Percentiles rank a stretch among this genome's conserved stretches.
Conservation (phyloP, 768 basidiomycete species). For the Leucosporidium scottii region DNA sequence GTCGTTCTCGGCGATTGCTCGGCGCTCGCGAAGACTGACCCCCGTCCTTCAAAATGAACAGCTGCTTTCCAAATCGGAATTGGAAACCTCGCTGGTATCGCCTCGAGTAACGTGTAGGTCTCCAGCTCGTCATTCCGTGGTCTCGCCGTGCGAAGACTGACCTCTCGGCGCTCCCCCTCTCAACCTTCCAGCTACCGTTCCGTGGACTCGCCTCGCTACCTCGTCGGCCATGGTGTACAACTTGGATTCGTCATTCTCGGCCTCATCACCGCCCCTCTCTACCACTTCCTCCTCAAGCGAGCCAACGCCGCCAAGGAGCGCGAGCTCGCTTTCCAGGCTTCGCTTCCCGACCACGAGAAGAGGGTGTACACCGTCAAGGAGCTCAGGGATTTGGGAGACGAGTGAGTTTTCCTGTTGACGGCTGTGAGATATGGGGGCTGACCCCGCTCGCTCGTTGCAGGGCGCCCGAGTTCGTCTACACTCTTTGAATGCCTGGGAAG, state of each 20-base stretch:
- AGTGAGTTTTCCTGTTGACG: conserved; percentile 2
- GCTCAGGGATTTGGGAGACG: conserved; percentile 33
- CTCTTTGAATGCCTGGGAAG: conserved; percentile 22
- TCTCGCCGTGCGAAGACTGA: no score
- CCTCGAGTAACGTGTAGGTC: conserved; percentile 26
- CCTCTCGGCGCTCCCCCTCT: no score
- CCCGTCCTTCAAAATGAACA: no score
- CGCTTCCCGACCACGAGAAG: conserved; percentile 27
- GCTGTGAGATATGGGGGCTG: no score
- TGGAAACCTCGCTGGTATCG: conserved; percentile 32
- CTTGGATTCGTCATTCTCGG: conserved; percentile 31
- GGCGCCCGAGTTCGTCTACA: conserved; percentile 25
- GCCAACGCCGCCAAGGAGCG: conserved; percentile 24
- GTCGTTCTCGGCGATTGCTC: no score
- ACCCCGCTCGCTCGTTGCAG: not conserved
- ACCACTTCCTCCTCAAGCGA: conserved; percentile 27
- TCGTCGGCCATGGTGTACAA: conserved; percentile 32
- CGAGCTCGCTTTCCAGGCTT: conserved; percentile 14
- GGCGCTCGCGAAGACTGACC: conserved; percentile 19
- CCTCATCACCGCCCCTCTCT: conserved; percentile 20
- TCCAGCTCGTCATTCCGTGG: no score
- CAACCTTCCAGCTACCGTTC: conserved; percentile 12
- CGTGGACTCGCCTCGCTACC: conserved; percentile 27
- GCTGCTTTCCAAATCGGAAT: conserved; percentile 33
- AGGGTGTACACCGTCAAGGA: conserved; percentile 32